Evolutionary conservation across 2,329 filamentous ascomycete species (phyloP).

Genomic region (Colletotrichum sidae): DNA sequence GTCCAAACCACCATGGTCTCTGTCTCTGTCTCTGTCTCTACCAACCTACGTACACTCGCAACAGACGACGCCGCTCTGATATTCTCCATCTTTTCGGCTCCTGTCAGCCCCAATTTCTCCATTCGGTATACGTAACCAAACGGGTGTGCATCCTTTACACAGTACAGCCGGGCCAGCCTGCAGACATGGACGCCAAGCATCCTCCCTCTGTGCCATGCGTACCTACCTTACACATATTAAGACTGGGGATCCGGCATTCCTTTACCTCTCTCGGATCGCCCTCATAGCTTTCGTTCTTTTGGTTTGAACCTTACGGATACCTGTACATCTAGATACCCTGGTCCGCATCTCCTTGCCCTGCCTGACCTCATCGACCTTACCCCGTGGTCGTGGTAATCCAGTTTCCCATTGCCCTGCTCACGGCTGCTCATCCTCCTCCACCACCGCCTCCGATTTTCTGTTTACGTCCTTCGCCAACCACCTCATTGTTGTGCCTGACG

Average conservation of each 20-base stretch:
- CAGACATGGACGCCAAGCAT: conserved; percentile 26
- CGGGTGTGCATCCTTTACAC: background rate
- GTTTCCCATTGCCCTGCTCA: conserved; percentile 24
- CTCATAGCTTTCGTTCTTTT: conserved; percentile 20
- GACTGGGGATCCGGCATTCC: conserved; percentile 33
- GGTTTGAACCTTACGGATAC: background rate
- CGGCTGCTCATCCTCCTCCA: conserved; percentile 13
- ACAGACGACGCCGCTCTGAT: conserved; percentile 8
- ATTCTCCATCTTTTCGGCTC: background rate
- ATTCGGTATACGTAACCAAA: conserved; percentile 12
- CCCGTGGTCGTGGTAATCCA: conserved; percentile 11
- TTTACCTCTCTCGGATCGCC: conserved; percentile 19
- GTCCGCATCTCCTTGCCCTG: background rate
- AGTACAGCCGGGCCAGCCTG: conserved; percentile 5
- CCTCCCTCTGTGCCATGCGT: conserved; percentile 21
- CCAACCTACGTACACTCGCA: conserved; percentile 12
- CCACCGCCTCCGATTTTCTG: conserved; percentile 20
- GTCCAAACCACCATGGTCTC: conserved; percentile 17
- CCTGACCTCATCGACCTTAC: conserved; percentile 4
- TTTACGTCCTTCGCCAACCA: conserved; percentile 21
- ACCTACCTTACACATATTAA: conserved; percentile 14
- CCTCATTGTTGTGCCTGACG: conserved; percentile 18
- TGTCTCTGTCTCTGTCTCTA: conserved; percentile 12
- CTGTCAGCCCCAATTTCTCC: conserved; percentile 13
- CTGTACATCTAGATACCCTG: conserved; percentile 12